Percentiles rank a stretch among this genome's conserved stretches.
Evolutionary conservation across 2,329 filamentous ascomycete genomes (phyloP).

Genomic region (Penicillium sp.): DNA sequence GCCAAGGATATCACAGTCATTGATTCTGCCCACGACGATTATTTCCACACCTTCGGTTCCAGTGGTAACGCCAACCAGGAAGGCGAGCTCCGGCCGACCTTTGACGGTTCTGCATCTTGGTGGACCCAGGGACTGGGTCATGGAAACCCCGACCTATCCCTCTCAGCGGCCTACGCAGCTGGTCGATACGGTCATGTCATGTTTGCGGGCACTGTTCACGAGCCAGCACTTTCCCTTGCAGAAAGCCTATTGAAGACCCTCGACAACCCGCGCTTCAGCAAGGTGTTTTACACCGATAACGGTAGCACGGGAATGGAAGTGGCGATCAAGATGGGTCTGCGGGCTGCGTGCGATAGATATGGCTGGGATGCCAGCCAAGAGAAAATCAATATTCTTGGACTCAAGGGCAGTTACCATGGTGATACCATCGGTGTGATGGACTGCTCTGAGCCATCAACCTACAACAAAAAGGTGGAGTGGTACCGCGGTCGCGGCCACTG

Average conservation of each 20-base stretch:
- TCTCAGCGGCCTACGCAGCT: constrained; percentile 77
- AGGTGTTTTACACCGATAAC: constrained; percentile 82
- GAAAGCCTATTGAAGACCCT: constrained; percentile 62
- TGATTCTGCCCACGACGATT: constrained; percentile 77
- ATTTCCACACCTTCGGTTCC: constrained; percentile 65
- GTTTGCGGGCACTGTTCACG: constrained; percentile 78
- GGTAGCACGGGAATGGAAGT: constrained; percentile 82
- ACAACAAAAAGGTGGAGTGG: constrained; percentile 84
- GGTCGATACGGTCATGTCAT: constrained; percentile 86
- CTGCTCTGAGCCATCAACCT: constrained; percentile 72
- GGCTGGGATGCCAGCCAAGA: constrained; percentile 61
- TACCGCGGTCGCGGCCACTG: constrained; percentile 76
- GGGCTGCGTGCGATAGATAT: constrained; percentile 67
- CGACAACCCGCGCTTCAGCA: constrained; percentile 63
- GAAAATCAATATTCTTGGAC: constrained; percentile 66
- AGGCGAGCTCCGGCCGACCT: constrained; percentile 61
- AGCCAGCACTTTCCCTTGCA: constrained; percentile 71
- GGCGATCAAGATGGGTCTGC: constrained; percentile 79
- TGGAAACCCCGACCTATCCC: constrained; percentile 67
- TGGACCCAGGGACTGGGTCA: constrained; percentile 89
- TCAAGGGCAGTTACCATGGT: constrained; percentile 81
- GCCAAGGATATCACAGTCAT: constrained; percentile 68
- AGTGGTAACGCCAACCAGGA: constrained; percentile 17
- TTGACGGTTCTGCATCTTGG: constrained; percentile 86
- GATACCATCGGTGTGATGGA: constrained; percentile 91